Percentiles rank a stretch among this genome's conserved stretches.
Conservation (phyloP, 257 asterid genomes). For the Paulownia fortunei region DNA sequence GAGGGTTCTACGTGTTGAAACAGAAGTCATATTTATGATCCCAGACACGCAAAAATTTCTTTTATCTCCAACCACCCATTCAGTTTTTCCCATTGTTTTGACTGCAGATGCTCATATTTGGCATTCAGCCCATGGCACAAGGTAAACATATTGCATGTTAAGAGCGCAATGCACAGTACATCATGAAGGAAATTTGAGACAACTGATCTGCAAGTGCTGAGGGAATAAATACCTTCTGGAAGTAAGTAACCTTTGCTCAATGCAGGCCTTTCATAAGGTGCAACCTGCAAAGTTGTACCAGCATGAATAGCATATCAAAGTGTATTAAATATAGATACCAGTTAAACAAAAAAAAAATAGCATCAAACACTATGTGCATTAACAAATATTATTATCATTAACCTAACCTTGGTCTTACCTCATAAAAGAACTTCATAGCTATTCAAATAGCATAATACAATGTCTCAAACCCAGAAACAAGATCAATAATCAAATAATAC, state of each 20-base stretch:
- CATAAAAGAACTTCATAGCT: not conserved
- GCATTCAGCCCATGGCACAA: not conserved
- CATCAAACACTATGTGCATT: not conserved
- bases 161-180: constrained; percentile 13
- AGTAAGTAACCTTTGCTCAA: constrained; percentile 89
- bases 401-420: constrained; percentile 8
- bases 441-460: constrained; percentile 8
- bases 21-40: constrained; percentile 16
- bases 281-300: constrained; percentile 60
- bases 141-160: constrained; percentile 14
- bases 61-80: not conserved
- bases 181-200: constrained; percentile 9
- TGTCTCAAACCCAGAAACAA: not conserved
- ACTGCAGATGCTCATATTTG: constrained; percentile 1
- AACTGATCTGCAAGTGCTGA: not conserved
- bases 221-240: constrained; percentile 73
- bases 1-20: not conserved
- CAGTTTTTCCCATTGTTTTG: not conserved
- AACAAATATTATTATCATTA: constrained; percentile 5
- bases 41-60: not conserved
- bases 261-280: constrained; percentile 95
- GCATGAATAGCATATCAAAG: constrained; percentile 20
- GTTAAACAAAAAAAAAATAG: constrained; percentile 4
- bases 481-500: constrained; percentile 6
- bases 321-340: not conserved